Base-by-base conservation (phyloP, 768 basidiomycete species). In the Hygrophoropsis aurantiaca region DNA sequence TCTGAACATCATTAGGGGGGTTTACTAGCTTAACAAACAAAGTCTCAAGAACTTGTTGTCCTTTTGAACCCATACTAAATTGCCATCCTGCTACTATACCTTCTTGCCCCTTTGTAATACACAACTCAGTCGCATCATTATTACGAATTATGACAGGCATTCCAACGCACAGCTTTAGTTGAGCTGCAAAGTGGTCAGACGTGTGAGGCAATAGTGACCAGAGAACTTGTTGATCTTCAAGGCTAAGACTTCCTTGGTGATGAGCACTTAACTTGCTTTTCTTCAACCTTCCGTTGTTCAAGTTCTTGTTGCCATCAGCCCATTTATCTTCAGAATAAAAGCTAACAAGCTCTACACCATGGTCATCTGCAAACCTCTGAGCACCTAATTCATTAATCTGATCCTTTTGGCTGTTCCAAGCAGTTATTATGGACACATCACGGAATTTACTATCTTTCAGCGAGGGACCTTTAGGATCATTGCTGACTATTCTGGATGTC, bases 371-470 rank as follows among this genome's bases (percentile, higher is more conserved):
- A 64, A 72, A 75, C 11, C 62, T 47, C 13, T 43, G 6, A 15
- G 44, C 27, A 2, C 69, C 69, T 1, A 67, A 5, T 7, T 52
- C n/a, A 54, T 57, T 8, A 55, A 21, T 59, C 72, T 74, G n/a
- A n/a, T n/a, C n/a, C n/a, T n/a, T n/a, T n/a, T n/a, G n/a, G n/a
- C n/a, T n/a, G n/a, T n/a, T n/a, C 13, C 51, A 49, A 2, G 61
- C 58, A 2, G 69, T 73, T 24, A 77, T 75, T 11, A 74, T 58
- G 4, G 72, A 62, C 2, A 68, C 57, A 58, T 70, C 50, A n/a
- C 61, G 23, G 42, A 71, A 74, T 2, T 51, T 20, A 1, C 26
- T 21, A 32, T 59, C 27, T 37, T 23, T 40, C 4, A 66, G 27
- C 9, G 39, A 51, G 8, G 52, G 42, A 24, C 34, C 10, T 5